Conservation (phyloP, 2,329 filamentous ascomycete species). For the Ceratocystis diversiconidia region DNA sequence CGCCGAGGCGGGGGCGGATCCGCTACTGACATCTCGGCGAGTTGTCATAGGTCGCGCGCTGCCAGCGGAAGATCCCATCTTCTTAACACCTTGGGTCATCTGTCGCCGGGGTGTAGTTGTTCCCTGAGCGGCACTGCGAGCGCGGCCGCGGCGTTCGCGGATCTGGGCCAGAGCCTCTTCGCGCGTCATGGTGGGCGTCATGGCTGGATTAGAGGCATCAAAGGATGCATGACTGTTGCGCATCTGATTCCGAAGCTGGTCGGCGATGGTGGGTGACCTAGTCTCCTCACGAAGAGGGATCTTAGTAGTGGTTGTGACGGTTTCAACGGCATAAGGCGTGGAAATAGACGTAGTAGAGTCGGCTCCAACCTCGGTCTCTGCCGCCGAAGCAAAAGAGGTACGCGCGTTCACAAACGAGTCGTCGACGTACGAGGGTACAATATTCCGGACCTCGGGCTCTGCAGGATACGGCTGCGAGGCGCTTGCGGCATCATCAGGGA, state of each 20-base stretch:
- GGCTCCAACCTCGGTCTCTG: not conserved
- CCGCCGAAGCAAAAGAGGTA: constrained; percentile 28
- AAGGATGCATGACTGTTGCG: constrained; percentile 28
- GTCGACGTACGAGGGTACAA: constrained; percentile 25
- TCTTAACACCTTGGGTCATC: constrained; percentile 17
- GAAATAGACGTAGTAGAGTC: not conserved
- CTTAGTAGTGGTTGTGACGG: constrained; percentile 35
- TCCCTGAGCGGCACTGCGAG: constrained; percentile 52
- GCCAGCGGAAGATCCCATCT: constrained; percentile 6
- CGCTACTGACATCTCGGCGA: constrained; percentile 1
- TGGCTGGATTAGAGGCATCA: constrained; percentile 41
- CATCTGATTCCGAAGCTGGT: constrained; percentile 7
- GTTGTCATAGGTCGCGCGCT: constrained; percentile 4
- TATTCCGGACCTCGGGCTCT: constrained; percentile 21
- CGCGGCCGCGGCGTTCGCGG: constrained; percentile 54
- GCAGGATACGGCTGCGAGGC: constrained; percentile 17
- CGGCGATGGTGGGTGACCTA: constrained; percentile 19
- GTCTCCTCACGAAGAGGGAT: constrained; percentile 38
- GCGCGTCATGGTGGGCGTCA: constrained; percentile 53
- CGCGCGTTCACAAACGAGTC: constrained; percentile 21
- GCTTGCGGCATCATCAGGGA: constrained; percentile 13
- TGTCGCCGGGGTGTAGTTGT: constrained; percentile 29
- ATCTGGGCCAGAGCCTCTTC: constrained; percentile 66
- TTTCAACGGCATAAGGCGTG: constrained; percentile 27
- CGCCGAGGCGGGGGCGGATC: not conserved